Percentiles rank a stretch among this genome's conserved stretches.
These are phyloP conservation scores for Cyberlindnera maclurae DNA, from an alignment of 805 yeast genomes.

Conservation along the genomic window DNA sequence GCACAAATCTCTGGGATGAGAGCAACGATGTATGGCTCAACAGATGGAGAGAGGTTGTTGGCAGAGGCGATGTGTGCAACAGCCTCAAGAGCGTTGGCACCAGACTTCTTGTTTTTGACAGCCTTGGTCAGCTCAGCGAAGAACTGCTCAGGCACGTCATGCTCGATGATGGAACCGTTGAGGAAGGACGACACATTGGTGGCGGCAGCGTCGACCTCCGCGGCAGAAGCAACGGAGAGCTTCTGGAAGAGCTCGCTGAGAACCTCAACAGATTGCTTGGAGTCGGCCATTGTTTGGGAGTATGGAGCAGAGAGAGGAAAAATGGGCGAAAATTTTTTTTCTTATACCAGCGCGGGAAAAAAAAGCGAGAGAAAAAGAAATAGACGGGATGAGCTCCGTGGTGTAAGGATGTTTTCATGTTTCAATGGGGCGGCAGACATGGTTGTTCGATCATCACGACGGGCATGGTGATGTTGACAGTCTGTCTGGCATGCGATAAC, in stretches of 20 bases:
- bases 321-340: conserved; percentile 17
- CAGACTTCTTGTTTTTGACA: conserved; percentile 73
- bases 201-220: conserved; percentile 80
- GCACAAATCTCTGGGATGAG: conserved; percentile 63
- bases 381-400: background rate
- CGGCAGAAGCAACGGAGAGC: conserved; percentile 82
- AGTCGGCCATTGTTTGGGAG: conserved; percentile 33
- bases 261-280: conserved; percentile 55
- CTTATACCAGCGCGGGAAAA: background rate
- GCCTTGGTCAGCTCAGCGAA: conserved; percentile 70
- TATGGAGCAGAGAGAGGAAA: conserved; percentile 2
- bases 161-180: conserved; percentile 96
- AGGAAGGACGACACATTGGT: conserved; percentile 85
- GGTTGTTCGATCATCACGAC: background rate
- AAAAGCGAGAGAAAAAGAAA: conserved; percentile 3
- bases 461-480: too few species aligned
- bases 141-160: conserved; percentile 91
- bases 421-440: background rate
- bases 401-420: background rate
- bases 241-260: conserved; percentile 89
- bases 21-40: conserved; percentile 90
- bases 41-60: conserved; percentile 77
- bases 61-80: conserved; percentile 77
- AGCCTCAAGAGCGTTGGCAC: conserved; percentile 79
- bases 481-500: too few species aligned